Percentiles rank a stretch among this genome's conserved stretches.
Conservation (phyloP, 495 filamentous ascomycete genomes). For the Melanomma pulvis-pyrius region DNA sequence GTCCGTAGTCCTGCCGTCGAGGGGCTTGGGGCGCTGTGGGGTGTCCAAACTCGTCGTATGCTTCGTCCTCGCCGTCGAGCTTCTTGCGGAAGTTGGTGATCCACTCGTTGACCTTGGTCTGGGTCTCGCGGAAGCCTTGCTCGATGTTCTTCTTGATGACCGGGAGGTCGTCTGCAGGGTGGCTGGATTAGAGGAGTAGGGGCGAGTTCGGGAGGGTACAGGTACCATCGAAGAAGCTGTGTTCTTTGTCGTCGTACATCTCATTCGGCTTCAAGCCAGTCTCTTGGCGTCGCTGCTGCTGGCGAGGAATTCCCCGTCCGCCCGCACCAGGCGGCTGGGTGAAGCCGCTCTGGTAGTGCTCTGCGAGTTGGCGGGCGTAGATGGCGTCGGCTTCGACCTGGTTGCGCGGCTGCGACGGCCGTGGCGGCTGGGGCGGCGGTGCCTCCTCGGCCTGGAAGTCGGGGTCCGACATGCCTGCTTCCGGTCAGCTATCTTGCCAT, state of each 20-base stretch:
- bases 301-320: constrained; percentile 31
- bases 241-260: constrained; percentile 63
- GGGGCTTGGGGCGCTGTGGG: constrained; percentile 37
- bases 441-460: constrained; percentile 68
- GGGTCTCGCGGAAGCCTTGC: constrained; percentile 94
- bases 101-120: constrained; percentile 90
- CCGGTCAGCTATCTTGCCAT: not conserved
- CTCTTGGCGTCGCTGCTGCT: constrained; percentile 31
- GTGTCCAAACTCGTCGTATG: constrained; percentile 56
- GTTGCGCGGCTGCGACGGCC: constrained; percentile 53
- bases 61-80: constrained; percentile 79
- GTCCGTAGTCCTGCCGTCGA: constrained; percentile 47
- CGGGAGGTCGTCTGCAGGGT: constrained; percentile 77
- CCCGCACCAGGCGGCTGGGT: constrained; percentile 38
- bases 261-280: constrained; percentile 45
- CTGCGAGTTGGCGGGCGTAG: constrained; percentile 90
- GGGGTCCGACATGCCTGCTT: constrained; percentile 87
- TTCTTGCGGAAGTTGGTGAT: constrained; percentile 86
- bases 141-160: constrained; percentile 90
- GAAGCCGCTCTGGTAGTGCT: constrained; percentile 63
- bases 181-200: not conserved
- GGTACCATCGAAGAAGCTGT: constrained; percentile 85
- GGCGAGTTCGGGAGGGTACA: not conserved
- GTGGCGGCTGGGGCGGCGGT: constrained; percentile 50
- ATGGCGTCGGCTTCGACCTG: constrained; percentile 88